phyloP scores from a whole-genome alignment of 805 yeast genomes.

The Clavispora asparagi region DNA sequence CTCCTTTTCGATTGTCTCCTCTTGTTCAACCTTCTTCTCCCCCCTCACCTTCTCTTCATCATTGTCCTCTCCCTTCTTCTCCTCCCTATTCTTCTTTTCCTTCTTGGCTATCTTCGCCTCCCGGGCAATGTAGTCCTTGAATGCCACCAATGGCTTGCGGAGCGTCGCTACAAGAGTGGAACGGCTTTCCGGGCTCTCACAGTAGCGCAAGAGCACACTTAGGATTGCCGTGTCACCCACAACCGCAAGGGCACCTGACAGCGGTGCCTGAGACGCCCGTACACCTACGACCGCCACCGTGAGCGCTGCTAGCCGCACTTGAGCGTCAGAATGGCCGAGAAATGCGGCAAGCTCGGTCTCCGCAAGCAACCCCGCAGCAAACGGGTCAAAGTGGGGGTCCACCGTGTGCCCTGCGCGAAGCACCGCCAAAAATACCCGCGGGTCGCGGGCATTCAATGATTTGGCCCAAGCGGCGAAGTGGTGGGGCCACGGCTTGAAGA shows the following conservation, averaged over 20 bases:
- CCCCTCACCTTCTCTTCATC: too few species aligned
- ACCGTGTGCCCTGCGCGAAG: conserved; percentile 7
- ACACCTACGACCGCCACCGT: conserved; percentile 58
- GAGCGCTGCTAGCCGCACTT: conserved; percentile 49
- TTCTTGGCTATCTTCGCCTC: conserved; percentile 5
- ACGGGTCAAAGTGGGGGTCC: conserved; percentile 7
- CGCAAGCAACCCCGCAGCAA: conserved; percentile 1
- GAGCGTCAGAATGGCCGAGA: conserved; percentile 41
- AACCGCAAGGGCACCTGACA: conserved; percentile 37
- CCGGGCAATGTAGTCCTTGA: conserved; percentile 57
- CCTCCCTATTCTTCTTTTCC: neutral
- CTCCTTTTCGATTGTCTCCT: too few species aligned
- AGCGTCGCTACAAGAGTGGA: conserved; percentile 59
- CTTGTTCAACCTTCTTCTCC: too few species aligned
- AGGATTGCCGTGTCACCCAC: conserved; percentile 35
- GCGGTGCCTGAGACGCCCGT: conserved; percentile 56
- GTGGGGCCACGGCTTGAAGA: conserved; percentile 49
- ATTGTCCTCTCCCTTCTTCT: too few species aligned
- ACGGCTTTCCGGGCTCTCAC: conserved; percentile 44
- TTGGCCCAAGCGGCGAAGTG: conserved; percentile 38
- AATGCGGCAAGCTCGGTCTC: conserved; percentile 22
- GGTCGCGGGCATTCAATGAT: conserved; percentile 4
- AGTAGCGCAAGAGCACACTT: conserved; percentile 18
- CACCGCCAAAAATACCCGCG: conserved; percentile 6
- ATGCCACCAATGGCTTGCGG: conserved; percentile 56